A percentile compares a stretch with the other conserved stretches of the same genome.
phyloP scores from a whole-genome alignment of 2,329 filamentous ascomycete genomes.

The Paracorniculantispora psalliotae region DNA sequence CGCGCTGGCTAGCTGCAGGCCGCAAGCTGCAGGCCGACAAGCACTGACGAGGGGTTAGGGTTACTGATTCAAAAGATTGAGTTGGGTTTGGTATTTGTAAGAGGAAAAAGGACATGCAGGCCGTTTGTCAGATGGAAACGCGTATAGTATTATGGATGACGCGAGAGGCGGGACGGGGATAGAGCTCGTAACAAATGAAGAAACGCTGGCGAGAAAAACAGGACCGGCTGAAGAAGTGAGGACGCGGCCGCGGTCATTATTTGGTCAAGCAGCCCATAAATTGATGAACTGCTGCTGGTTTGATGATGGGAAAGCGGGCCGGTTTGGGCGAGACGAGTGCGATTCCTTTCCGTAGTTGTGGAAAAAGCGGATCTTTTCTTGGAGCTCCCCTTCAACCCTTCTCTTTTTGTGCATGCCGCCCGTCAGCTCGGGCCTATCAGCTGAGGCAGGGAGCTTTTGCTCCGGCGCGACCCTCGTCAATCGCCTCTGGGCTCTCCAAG shows the following conservation, averaged over 20 bases:
- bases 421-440: slow-evolving; percentile 7
- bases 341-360: neutral
- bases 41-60: neutral
- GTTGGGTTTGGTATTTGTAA: neutral
- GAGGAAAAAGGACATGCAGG: neutral
- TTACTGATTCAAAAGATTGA: neutral
- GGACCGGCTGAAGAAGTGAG: no score
- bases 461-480: slow-evolving; percentile 4
- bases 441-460: slow-evolving; percentile 9
- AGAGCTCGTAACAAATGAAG: neutral
- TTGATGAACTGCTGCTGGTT: neutral
- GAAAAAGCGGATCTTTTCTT: slow-evolving; percentile 9
- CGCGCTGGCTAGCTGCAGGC: neutral
- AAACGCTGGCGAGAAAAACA: no score
- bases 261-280: neutral
- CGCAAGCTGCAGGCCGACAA: no score
- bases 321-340: neutral
- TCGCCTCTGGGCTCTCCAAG: neutral
- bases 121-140: neutral
- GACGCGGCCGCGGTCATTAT: no score
- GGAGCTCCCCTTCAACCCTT: neutral
- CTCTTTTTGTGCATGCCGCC: neutral
- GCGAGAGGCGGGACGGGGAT: neutral
- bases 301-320: neutral
- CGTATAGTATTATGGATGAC: neutral